Evolutionary conservation across 768 basidiomycete genomes (phyloP).

Genomic region (Boletus vinaceobasis): DNA sequence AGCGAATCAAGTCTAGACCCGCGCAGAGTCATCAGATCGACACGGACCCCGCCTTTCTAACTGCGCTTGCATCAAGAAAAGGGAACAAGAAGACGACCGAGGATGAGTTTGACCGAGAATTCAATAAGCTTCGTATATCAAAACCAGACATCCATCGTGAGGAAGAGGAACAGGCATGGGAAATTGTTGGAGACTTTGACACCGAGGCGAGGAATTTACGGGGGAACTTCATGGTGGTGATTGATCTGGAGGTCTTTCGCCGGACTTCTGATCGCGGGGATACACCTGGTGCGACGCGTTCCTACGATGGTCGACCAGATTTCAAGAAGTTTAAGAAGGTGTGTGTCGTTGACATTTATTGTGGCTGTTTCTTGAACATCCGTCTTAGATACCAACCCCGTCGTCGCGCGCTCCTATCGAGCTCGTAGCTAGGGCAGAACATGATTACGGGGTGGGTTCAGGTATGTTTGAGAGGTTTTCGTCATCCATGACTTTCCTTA

Average conservation of each 20-base stretch:
- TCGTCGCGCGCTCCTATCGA: slow-evolving; percentile 42
- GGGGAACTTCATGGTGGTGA: slow-evolving; percentile 79
- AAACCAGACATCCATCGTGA: slow-evolving; percentile 53
- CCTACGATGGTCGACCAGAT: slow-evolving; percentile 47
- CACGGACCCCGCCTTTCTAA: slow-evolving; percentile 64
- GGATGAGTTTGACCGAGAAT: slow-evolving; percentile 74
- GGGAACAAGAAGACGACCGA: slow-evolving; percentile 57
- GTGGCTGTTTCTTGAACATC: slow-evolving; percentile 5
- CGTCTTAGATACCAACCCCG: slow-evolving; percentile 26
- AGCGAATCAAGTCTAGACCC: slow-evolving; percentile 6
- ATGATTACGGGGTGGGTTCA: slow-evolving; percentile 53
- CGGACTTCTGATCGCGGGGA: slow-evolving; percentile 24
- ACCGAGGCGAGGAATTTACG: slow-evolving; percentile 51
- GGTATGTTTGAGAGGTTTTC: slow-evolving; percentile 33
- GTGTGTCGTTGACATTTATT: slow-evolving; percentile 10
- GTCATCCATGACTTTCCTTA: not conserved
- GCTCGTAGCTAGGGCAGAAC: slow-evolving; percentile 47
- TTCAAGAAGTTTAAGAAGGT: slow-evolving; percentile 82
- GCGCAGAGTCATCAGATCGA: slow-evolving; percentile 34
- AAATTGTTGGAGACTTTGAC: slow-evolving; percentile 60
- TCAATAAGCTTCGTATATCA: slow-evolving; percentile 70
- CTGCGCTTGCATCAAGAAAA: slow-evolving; percentile 71
- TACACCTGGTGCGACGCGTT: slow-evolving; percentile 35
- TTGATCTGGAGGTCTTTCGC: slow-evolving; percentile 57
- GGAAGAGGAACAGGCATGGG: slow-evolving; percentile 54